A percentile compares a stretch with the other conserved stretches of the same genome.
These are phyloP conservation scores for Penicillium freii DNA, from an alignment of 2,329 filamentous ascomycete species.

Conservation along the genomic window DNA sequence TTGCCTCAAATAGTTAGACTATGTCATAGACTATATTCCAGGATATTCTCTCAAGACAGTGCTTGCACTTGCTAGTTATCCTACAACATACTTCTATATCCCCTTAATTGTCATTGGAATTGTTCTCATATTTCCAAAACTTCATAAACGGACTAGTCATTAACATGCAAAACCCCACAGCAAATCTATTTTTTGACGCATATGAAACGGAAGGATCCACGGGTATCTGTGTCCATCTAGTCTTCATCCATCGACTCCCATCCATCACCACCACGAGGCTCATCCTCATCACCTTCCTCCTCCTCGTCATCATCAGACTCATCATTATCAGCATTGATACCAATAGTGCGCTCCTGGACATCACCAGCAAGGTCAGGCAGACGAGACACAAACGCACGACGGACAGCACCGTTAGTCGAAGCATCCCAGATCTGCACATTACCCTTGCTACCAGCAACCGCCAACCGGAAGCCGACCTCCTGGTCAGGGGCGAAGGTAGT, in stretches of 20 bases:
- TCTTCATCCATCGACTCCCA: slow-evolving; percentile 59
- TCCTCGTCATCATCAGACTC: slow-evolving; percentile 65
- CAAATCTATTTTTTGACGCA: slow-evolving; percentile 24
- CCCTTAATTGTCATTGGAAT: background rate
- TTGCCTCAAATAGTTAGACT: background rate
- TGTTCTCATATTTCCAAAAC: slow-evolving; percentile 1
- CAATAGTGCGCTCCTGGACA: slow-evolving; percentile 73
- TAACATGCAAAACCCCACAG: slow-evolving; percentile 13
- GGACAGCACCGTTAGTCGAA: slow-evolving; percentile 83
- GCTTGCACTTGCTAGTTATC: background rate
- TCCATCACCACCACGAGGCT: slow-evolving; percentile 50
- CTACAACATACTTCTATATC: background rate
- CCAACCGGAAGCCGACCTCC: slow-evolving; percentile 86
- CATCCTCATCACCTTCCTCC: slow-evolving; percentile 50
- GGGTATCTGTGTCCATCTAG: slow-evolving; percentile 29
- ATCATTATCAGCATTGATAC: slow-evolving; percentile 64
- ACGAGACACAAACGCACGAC: slow-evolving; percentile 75
- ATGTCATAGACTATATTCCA: too few relatives aligned
- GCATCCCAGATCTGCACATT: slow-evolving; percentile 95
- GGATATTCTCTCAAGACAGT: background rate
- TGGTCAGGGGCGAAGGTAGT: slow-evolving; percentile 85
- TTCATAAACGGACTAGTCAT: slow-evolving; percentile 9
- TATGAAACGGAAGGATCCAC: slow-evolving; percentile 21
- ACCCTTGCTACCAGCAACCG: slow-evolving; percentile 92
- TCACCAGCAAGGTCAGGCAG: slow-evolving; percentile 61